A percentile compares a stretch with the other conserved stretches of the same genome.
These are phyloP conservation scores for Bassia scoparia DNA, from an alignment of 148 eudicot genomes.

Conservation along the genomic window DNA sequence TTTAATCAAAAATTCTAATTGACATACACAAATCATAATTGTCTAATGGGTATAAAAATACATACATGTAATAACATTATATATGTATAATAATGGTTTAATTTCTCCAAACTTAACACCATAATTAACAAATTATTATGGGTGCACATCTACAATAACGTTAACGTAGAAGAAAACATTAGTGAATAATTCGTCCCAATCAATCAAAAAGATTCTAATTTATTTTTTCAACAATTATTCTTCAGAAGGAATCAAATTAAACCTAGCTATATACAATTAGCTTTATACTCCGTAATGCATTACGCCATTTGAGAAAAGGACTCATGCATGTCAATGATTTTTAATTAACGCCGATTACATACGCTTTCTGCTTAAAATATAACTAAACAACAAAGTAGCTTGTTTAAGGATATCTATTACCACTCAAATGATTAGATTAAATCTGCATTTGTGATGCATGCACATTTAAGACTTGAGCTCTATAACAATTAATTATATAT, in stretches of 20 bases:
- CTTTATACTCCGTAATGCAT: neutral
- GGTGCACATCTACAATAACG: too few relatives aligned
- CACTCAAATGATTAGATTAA: neutral
- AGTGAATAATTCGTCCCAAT: neutral
- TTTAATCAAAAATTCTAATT: too few relatives aligned
- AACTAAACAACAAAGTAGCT: neutral
- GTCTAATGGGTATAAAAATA: too few relatives aligned
- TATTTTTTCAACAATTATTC: neutral
- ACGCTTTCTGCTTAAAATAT: neutral
- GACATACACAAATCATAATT: too few relatives aligned
- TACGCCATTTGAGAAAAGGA: neutral
- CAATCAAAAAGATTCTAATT: neutral
- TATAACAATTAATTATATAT: too few relatives aligned
- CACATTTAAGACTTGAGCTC: neutral
- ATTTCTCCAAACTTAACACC: too few relatives aligned
- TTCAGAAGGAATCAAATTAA: neutral
- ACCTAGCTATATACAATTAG: neutral
- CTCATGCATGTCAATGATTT: slow-evolving; percentile 17
- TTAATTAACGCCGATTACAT: neutral
- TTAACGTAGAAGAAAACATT: too few relatives aligned
- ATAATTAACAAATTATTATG: too few relatives aligned
- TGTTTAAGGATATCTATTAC: neutral
- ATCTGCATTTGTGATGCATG: neutral
- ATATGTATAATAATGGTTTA: too few relatives aligned
- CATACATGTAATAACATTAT: too few relatives aligned